phyloP scores from a whole-genome alignment of 139 green algal genomes.

The Coelastrella sp. region DNA sequence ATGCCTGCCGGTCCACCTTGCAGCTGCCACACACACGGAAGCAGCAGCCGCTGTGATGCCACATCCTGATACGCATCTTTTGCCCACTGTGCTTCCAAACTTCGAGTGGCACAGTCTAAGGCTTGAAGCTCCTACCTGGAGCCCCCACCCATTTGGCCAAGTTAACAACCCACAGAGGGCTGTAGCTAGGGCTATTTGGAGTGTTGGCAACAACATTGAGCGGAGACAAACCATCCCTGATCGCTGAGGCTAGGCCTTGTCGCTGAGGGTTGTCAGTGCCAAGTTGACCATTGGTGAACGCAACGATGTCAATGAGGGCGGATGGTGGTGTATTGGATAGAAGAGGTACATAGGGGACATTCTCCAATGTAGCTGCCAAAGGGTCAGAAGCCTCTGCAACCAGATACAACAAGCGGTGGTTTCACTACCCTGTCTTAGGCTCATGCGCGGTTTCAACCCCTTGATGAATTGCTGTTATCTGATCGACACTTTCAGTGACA shows the following conservation, averaged over 20 bases:
- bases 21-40: too few species aligned
- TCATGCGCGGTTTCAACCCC: too few species aligned
- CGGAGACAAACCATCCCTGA: slow-evolving; percentile 31
- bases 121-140: not conserved
- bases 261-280: slow-evolving; percentile 31
- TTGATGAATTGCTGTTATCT: too few species aligned
- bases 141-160: slow-evolving; percentile 29
- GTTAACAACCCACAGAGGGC: slow-evolving; percentile 11
- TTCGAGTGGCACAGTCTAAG: not conserved
- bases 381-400: slow-evolving; percentile 36
- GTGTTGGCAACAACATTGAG: slow-evolving; percentile 8
- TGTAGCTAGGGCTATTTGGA: not conserved
- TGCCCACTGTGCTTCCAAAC: too few species aligned
- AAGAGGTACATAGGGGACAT: slow-evolving; percentile 15
- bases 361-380: slow-evolving; percentile 28
- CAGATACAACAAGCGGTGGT: too few species aligned
- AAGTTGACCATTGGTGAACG: slow-evolving; percentile 40
- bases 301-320: slow-evolving; percentile 20
- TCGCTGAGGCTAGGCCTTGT: slow-evolving; percentile 29
- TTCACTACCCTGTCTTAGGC: too few species aligned
- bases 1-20: too few species aligned
- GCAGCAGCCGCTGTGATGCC: too few species aligned
- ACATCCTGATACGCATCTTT: too few species aligned
- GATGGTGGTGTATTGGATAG: not conserved
- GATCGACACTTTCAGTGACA: too few species aligned